Evolutionary conservation across 805 yeast genomes (phyloP).

Genomic region (Komagataella pseudopastoris): DNA sequence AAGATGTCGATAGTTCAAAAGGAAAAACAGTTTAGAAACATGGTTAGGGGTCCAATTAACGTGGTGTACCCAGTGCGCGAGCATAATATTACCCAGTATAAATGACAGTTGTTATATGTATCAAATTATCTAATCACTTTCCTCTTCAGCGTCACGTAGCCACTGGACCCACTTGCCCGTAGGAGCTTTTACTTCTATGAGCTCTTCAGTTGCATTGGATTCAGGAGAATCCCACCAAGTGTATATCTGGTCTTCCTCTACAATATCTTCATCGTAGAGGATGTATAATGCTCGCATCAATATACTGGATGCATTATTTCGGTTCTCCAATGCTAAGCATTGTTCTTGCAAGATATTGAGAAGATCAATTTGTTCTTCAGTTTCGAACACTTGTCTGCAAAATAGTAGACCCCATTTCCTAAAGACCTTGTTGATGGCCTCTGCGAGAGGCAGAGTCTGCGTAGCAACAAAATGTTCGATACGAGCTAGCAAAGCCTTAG

Average conservation of each 20-base stretch:
- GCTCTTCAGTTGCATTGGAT: conserved; percentile 22
- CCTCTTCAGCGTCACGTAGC: conserved; percentile 72
- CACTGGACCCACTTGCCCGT: conserved; percentile 74
- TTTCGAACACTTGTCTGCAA: conserved; percentile 74
- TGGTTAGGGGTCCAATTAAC: not conserved
- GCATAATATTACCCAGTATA: not conserved
- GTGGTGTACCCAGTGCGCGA: not conserved
- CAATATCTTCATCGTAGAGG: conserved; percentile 69
- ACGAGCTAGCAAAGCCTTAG: conserved; percentile 55
- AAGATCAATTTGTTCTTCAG: conserved; percentile 66
- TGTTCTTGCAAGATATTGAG: conserved; percentile 35
- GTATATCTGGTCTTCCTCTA: conserved; percentile 70
- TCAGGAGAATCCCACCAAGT: conserved; percentile 65
- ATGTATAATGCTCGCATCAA: conserved; percentile 38
- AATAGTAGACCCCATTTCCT: conserved; percentile 73
- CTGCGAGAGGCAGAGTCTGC: conserved; percentile 61
- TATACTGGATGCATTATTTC: conserved; percentile 34
- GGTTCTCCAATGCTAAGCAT: conserved; percentile 23
- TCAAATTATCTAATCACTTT: conserved; percentile 15
- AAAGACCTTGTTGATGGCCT: conserved; percentile 67
- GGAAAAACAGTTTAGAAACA: not conserved
- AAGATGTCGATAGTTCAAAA: not conserved
- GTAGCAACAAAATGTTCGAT: conserved; percentile 66
- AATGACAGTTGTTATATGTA: too few relatives aligned
- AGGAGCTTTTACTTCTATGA: conserved; percentile 34